phyloP scores from a whole-genome alignment of 2,329 filamentous ascomycete genomes.

The Intubia oerlemansii region DNA sequence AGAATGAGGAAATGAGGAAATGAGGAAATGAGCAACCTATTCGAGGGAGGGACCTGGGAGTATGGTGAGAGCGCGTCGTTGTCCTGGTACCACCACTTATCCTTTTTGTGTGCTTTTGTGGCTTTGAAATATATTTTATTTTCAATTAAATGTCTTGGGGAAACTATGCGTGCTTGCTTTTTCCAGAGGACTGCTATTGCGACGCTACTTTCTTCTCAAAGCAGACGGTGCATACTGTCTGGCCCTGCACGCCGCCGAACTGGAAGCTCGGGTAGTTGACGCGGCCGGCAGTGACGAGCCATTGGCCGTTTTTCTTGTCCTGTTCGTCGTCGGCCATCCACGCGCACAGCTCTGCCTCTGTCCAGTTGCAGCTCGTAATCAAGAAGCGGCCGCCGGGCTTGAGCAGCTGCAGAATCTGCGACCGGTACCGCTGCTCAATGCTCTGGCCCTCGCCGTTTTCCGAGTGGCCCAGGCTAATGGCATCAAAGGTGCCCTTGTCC shows the following conservation, averaged over 20 bases:
- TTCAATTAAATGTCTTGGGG: neutral
- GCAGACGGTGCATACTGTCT: conserved; percentile 73
- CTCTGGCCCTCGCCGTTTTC: conserved; percentile 13
- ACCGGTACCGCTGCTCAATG: conserved; percentile 55
- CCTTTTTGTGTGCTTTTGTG: neutral
- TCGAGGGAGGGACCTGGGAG: no score
- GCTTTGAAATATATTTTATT: neutral
- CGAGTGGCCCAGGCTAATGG: conserved; percentile 54
- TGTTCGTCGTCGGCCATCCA: conserved; percentile 45
- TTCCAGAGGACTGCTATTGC: no score
- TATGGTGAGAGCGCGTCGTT: no score
- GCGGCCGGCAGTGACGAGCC: conserved; percentile 39
- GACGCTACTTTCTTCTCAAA: conserved; percentile 48
- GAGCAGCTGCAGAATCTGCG: conserved; percentile 46
- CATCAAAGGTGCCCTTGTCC: conserved; percentile 98
- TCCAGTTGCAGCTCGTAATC: conserved; percentile 97
- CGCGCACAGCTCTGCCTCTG: conserved; percentile 56
- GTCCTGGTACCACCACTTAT: neutral
- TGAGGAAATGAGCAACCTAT: no score
- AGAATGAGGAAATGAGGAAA: no score
- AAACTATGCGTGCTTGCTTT: no score
- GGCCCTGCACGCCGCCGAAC: conserved; percentile 75
- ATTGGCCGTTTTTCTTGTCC: conserved; percentile 4
- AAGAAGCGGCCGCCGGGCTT: conserved; percentile 52
- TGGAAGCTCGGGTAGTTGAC: conserved; percentile 72